phyloP scores from a whole-genome alignment of 345 rosid genomes.

The Abelmoschus esculentus region DNA sequence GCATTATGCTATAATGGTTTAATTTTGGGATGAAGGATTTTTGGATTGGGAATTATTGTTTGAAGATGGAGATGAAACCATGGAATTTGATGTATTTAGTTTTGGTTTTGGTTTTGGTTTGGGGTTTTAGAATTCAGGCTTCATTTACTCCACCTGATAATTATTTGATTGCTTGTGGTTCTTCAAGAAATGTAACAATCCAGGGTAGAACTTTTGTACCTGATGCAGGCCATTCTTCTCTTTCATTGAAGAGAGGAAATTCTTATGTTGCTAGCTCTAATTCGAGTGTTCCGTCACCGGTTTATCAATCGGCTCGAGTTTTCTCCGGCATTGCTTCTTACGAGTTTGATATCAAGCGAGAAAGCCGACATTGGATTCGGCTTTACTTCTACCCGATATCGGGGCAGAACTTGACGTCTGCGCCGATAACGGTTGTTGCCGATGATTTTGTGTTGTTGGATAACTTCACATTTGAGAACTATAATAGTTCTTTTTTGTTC shows the following conservation, averaged over 20 bases:
- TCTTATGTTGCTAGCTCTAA: conserved; percentile 41
- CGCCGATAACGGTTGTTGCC: conserved; percentile 50
- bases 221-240: conserved; percentile 52
- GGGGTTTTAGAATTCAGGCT: conserved; percentile 34
- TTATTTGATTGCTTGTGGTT: conserved; percentile 79
- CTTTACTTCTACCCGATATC: conserved; percentile 67
- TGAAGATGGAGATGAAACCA: conserved; percentile 32
- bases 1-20: background rate
- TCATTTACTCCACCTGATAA: conserved; percentile 60
- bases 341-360: conserved; percentile 47
- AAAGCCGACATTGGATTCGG: conserved; percentile 94
- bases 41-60: conserved; percentile 16
- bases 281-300: conserved; percentile 40
- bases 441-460: conserved; percentile 81
- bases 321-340: conserved; percentile 66
- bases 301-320: conserved; percentile 74
- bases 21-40: conserved; percentile 8
- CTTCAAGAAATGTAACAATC: conserved; percentile 55
- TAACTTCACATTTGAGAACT: conserved; percentile 67
- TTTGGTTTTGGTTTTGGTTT: conserved; percentile 27
- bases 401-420: conserved; percentile 45
- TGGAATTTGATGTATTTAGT: conserved; percentile 21
- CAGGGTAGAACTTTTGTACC: conserved; percentile 73
- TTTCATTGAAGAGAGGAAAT: conserved; percentile 41
- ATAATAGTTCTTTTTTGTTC: conserved; percentile 51